A percentile compares a stretch with the other conserved stretches of the same genome.
Conservation (phyloP, 2,329 filamentous ascomycete genomes). For the Trichoderma koningii region DNA sequence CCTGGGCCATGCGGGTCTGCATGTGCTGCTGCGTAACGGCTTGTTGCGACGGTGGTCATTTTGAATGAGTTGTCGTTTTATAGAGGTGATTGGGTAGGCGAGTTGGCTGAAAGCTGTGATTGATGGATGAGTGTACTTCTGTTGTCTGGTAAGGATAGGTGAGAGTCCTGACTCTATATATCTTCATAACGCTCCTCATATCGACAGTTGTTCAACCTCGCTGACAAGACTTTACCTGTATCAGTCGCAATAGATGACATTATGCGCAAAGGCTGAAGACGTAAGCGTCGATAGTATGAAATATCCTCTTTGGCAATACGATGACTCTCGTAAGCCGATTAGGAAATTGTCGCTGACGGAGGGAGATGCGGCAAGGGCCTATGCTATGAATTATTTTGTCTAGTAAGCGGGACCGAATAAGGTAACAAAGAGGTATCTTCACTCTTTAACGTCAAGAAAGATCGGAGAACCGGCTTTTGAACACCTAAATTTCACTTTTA, state of each 20-base stretch:
- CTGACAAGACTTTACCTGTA: neutral
- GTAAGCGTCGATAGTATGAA: neutral
- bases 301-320: neutral
- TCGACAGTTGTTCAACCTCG: neutral
- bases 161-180: neutral
- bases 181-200: neutral
- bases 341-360: slow-evolving; percentile 10
- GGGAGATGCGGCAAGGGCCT: neutral
- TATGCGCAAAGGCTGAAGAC: neutral
- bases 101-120: neutral
- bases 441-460: no score
- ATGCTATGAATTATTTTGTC: neutral
- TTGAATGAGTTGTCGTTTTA: neutral
- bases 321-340: neutral
- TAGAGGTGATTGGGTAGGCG: neutral
- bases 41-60: slow-evolving; percentile 4
- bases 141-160: no score
- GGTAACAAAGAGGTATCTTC: no score
- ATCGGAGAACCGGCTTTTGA: no score
- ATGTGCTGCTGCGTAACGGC: slow-evolving; percentile 40
- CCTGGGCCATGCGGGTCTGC: slow-evolving; percentile 38
- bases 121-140: neutral
- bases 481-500: no score
- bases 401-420: neutral
- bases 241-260: neutral